phyloP scores from a whole-genome alignment of 2,329 filamentous ascomycete genomes.

The Tolypocladium amazonense region DNA sequence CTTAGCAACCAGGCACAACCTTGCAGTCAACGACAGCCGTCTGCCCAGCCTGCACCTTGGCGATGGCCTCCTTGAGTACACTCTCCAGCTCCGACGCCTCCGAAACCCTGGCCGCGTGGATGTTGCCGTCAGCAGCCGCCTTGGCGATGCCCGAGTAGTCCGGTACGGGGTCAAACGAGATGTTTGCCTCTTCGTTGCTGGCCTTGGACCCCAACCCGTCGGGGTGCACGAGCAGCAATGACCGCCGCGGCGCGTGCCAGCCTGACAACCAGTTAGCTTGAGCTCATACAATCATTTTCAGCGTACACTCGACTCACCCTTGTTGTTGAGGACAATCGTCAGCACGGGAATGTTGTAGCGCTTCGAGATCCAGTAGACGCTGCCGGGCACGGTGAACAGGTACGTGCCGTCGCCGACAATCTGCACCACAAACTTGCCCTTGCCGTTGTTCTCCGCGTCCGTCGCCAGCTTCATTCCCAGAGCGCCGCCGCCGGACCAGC shows the following conservation, averaged over 20 bases:
- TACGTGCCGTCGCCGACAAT: constrained; percentile 48
- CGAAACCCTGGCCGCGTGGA: constrained; percentile 38
- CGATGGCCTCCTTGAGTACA: constrained; percentile 38
- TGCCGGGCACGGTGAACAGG: constrained; percentile 42
- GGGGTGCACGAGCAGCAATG: constrained; percentile 46
- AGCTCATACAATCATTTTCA: not conserved
- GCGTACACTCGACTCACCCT: constrained; percentile 23
- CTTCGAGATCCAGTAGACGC: constrained; percentile 45
- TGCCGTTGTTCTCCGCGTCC: constrained; percentile 28
- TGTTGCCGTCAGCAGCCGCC: constrained; percentile 44
- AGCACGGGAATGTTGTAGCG: constrained; percentile 43
- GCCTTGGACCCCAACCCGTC: constrained; percentile 42
- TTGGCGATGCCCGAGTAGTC: constrained; percentile 52
- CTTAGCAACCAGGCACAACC: constrained; percentile 32
- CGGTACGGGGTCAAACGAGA: constrained; percentile 46
- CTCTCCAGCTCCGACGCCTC: constrained; percentile 33
- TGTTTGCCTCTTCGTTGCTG: constrained; percentile 52
- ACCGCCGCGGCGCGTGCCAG: constrained; percentile 50
- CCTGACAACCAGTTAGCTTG: constrained; percentile 20
- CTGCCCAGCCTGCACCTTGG: constrained; percentile 36
- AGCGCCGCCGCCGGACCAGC: constrained; percentile 69
- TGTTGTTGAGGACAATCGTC: constrained; percentile 47
- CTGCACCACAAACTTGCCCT: constrained; percentile 41
- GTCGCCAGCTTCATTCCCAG: constrained; percentile 67
- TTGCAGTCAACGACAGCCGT: constrained; percentile 44